Conservation (phyloP, 2,329 filamentous ascomycete genomes). For the Colletotrichum chlorophyti region DNA sequence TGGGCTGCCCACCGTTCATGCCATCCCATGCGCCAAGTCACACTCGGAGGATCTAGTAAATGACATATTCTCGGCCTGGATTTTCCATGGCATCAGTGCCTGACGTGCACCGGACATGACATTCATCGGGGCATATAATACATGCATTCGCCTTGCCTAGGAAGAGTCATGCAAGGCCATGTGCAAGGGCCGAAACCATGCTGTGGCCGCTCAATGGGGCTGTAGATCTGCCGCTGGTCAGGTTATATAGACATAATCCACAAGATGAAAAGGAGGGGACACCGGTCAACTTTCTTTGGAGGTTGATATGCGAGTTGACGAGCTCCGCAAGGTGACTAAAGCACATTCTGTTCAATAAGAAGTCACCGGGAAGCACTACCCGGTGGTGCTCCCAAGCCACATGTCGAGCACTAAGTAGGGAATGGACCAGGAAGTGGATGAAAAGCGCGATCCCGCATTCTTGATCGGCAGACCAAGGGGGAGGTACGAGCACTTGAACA, state of each 20-base stretch:
- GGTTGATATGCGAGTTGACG: background rate
- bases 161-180: background rate
- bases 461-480: slow-evolving; percentile 7
- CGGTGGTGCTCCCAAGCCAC: slow-evolving; percentile 8
- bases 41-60: background rate
- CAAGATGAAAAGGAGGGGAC: too few relatives aligned
- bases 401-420: background rate
- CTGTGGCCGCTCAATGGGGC: background rate
- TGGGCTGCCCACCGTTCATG: slow-evolving; percentile 11
- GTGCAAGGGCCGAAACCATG: background rate
- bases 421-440: background rate
- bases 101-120: background rate
- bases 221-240: background rate
- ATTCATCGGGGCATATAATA: background rate
- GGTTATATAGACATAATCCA: too few relatives aligned
- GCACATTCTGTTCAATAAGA: slow-evolving; percentile 15
- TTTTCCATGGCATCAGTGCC: slow-evolving; percentile 1
- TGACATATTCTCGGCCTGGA: background rate
- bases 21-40: background rate
- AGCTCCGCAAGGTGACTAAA: slow-evolving; percentile 1
- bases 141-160: background rate
- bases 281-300: too few relatives aligned
- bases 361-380: slow-evolving; percentile 6
- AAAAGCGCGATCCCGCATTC: slow-evolving; percentile 1
- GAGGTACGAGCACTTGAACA: background rate